Base-by-base conservation (phyloP, 345 rosid genomes). In the Physaria fendleri region DNA sequence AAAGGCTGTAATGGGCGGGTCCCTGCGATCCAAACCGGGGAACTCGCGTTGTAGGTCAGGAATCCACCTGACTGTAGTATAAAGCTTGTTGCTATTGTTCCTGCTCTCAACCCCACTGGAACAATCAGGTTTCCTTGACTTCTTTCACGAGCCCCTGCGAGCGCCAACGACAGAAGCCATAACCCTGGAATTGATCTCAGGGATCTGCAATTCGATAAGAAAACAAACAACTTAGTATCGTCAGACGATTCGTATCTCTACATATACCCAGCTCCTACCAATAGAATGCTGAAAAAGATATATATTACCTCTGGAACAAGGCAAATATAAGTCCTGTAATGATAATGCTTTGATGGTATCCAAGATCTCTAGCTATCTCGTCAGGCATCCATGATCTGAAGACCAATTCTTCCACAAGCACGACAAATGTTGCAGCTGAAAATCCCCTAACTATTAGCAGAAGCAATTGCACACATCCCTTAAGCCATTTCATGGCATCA, bases 361-460 rank as follows among this genome's bases (percentile, higher is more conserved):
- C 96, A 64, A 84, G 73, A 62, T 92, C 96, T 29, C 76, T 33
- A 6, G 88, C 80, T 65, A 92, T 84, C 74, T 92, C 96, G 54
- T 79, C 76, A 56, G 85, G 88, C 69, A 92, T 68, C 96, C 95
- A 88, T 29, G 96, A 76, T 62, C 96, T 80, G 66, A 92, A 88
- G 70, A 88, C 76, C 72, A 92, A 52, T 74, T 92, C 98, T 71
- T 88, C 96, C 58, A 86, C 95, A 48, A 88, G 66, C 61, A 74
- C 87, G 68, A 84, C 62, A 51, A 83, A 68, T 6, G 82, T 68
- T 33, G 92, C 96, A 1, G 90, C 80, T 64, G 77, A 25, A 25
- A 79, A 67, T 68, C 87, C 98, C 73, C 7, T 81, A 62, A 63
- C 62, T 64, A 76, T 72, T 62, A 86, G 61, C 48, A 75, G 20